phyloP scores from a whole-genome alignment of 345 rosid genomes.

The Eucalyptus marginata region DNA sequence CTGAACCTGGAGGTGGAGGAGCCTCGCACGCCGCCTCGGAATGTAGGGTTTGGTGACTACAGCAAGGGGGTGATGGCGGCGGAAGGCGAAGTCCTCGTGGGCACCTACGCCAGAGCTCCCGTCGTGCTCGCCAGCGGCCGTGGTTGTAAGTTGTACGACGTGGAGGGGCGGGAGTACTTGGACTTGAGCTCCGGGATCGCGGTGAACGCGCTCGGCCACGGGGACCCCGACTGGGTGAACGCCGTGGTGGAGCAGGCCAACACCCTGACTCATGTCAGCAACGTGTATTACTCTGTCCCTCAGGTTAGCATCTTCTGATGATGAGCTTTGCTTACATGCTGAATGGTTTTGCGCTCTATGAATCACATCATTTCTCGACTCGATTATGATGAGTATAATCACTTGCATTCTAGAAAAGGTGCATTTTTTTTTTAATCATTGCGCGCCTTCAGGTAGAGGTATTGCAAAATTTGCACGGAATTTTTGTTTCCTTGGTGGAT shows the following conservation, averaged over 20 bases:
- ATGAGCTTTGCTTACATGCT: background rate
- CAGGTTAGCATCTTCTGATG: conserved; percentile 33
- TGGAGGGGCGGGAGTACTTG: conserved; percentile 68
- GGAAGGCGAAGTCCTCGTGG: conserved; percentile 49
- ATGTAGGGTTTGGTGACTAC: background rate
- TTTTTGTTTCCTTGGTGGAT: background rate
- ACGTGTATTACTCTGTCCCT: conserved; percentile 59
- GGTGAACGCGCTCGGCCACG: conserved; percentile 74
- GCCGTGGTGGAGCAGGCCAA: conserved; percentile 64
- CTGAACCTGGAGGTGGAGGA: conserved; percentile 10
- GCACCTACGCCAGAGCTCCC: conserved; percentile 73
- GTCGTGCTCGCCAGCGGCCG: conserved; percentile 56
- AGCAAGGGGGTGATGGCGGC: conserved; percentile 53
- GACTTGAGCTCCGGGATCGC: conserved; percentile 78
- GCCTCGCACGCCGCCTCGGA: background rate
- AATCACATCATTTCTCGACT: background rate
- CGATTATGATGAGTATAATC: background rate
- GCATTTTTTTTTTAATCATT: background rate
- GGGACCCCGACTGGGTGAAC: conserved; percentile 72
- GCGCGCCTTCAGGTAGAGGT: background rate
- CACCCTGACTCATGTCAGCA: conserved; percentile 70
- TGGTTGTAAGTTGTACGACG: conserved; percentile 73
- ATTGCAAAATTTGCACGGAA: background rate
- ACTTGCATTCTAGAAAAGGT: background rate
- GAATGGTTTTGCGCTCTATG: background rate